Conservation (phyloP, 441 rosid genomes). For the Aleurites moluccanus region DNA sequence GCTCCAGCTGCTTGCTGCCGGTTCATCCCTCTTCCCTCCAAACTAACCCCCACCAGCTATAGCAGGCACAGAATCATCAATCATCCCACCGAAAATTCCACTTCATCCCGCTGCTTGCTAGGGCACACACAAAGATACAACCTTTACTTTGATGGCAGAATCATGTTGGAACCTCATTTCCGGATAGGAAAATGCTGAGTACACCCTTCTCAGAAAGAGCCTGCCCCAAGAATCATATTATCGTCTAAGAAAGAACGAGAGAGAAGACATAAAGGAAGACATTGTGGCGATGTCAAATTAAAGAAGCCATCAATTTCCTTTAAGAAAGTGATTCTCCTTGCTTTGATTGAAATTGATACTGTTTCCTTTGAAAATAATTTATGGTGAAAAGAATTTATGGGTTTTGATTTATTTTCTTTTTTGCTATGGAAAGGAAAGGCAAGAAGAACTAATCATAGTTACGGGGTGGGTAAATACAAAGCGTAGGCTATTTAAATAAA, state of each 20-base stretch:
- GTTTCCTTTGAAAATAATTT: too few relatives aligned
- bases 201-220: constrained; percentile 5
- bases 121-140: background rate
- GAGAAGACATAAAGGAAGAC: too few relatives aligned
- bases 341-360: too few relatives aligned
- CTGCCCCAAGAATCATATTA: background rate
- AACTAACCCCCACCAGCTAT: constrained; percentile 47
- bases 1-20: constrained; percentile 34
- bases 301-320: constrained; percentile 7
- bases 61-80: constrained; percentile 44
- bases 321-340: too few relatives aligned
- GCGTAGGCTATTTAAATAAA: too few relatives aligned
- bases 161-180: constrained; percentile 8
- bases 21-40: constrained; percentile 53
- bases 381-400: too few relatives aligned
- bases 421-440: too few relatives aligned
- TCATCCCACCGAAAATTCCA: constrained; percentile 25
- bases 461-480: too few relatives aligned
- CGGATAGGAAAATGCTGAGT: constrained; percentile 15
- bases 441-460: too few relatives aligned
- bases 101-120: constrained; percentile 15
- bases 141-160: constrained; percentile 11
- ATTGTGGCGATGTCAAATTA: constrained; percentile 9
- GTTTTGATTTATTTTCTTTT: too few relatives aligned
- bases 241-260: background rate